A percentile compares a stretch with the other conserved stretches of the same genome.
Evolutionary conservation across 2,329 filamentous ascomycete species (phyloP).

Genomic region (Colletotrichum eremochloae): DNA sequence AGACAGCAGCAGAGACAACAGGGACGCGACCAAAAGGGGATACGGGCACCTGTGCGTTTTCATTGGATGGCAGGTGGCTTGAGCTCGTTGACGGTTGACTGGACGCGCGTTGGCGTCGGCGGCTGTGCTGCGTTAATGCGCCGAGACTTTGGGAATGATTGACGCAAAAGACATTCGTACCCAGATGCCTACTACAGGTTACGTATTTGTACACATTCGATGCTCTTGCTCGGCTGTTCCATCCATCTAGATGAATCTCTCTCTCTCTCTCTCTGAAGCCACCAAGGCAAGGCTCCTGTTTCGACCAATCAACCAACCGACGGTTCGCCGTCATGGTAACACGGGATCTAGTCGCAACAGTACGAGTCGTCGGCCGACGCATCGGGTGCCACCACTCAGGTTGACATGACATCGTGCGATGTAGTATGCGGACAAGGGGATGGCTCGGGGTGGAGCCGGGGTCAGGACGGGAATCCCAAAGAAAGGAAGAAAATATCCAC

Average conservation of each 20-base stretch:
- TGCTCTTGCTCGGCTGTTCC: not conserved
- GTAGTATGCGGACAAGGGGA: slow-evolving; percentile 9
- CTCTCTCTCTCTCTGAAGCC: too few species aligned
- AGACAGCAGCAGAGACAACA: not conserved
- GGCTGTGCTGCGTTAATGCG: slow-evolving; percentile 16
- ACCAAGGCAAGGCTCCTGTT: not conserved
- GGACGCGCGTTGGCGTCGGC: slow-evolving; percentile 17
- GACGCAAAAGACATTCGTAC: not conserved
- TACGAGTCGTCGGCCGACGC: slow-evolving; percentile 10
- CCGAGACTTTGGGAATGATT: slow-evolving; percentile 12
- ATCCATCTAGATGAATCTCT: not conserved
- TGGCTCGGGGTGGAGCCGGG: not conserved
- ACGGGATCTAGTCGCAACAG: not conserved
- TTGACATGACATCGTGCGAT: slow-evolving; percentile 26
- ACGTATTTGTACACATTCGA: not conserved
- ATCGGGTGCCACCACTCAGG: slow-evolving; percentile 19
- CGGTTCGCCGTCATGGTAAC: slow-evolving; percentile 9
- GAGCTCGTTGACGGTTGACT: slow-evolving; percentile 3
- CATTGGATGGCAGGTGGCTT: slow-evolving; percentile 38
- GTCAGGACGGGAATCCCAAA: not conserved
- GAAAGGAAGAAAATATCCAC: not conserved
- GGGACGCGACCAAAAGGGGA: not conserved
- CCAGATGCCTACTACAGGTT: not conserved
- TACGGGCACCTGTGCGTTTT: slow-evolving; percentile 26
- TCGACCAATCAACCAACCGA: not conserved